These are phyloP conservation scores for Auricularia sp. DNA, from an alignment of 768 basidiomycete species.

Conservation along the genomic window DNA sequence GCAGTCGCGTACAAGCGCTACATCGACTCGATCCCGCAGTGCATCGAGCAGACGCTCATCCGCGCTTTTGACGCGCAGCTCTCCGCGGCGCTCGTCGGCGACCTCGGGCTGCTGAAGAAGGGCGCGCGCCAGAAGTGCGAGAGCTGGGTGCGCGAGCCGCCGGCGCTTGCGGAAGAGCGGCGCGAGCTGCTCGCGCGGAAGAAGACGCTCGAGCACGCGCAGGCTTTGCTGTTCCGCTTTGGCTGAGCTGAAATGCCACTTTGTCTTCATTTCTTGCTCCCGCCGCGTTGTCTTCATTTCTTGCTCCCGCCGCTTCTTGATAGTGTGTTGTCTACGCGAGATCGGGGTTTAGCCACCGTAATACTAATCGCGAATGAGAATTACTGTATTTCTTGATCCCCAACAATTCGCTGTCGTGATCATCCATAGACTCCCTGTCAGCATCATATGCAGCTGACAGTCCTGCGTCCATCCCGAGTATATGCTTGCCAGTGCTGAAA, in stretches of 20 bases:
- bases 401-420: no score
- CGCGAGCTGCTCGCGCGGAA: background rate
- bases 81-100: constrained; percentile 34
- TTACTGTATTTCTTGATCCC: no score
- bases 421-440: no score
- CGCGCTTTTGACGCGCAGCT: constrained; percentile 40
- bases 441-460: no score
- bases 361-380: no score
- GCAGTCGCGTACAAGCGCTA: constrained; percentile 54
- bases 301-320: no score
- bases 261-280: no score
- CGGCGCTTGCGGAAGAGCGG: background rate
- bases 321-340: no score
- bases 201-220: background rate
- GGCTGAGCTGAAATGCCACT: background rate
- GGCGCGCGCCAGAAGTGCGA: background rate
- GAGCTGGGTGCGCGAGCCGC: background rate
- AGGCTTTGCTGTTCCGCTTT: background rate
- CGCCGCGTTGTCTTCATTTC: no score
- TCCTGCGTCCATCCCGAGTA: no score
- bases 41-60: constrained; percentile 48
- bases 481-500: no score
- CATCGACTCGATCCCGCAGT: constrained; percentile 44
- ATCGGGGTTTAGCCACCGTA: no score
- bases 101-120: constrained; percentile 25